Evolutionary conservation across 306 rosid species (phyloP).

Genomic region (Pyrus betulifolia): DNA sequence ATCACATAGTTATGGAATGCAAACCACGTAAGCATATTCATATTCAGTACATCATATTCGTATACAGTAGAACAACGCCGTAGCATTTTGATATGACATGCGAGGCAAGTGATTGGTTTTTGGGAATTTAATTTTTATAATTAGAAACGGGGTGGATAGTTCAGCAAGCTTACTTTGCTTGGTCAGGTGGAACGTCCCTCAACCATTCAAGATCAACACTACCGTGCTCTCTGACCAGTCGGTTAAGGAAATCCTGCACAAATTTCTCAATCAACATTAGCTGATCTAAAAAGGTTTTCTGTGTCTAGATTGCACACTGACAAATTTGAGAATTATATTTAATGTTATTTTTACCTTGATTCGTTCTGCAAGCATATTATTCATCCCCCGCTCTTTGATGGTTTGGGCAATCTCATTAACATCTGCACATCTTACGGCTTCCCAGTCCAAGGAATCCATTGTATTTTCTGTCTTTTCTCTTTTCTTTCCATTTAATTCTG

Average conservation of each 20-base stretch:
- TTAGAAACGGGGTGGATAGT: conserved; percentile 13
- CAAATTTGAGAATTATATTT: not conserved
- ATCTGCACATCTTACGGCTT: conserved; percentile 78
- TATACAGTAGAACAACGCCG: conserved; percentile 8
- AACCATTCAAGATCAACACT: conserved; percentile 89
- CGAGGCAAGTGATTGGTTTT: conserved; percentile 5
- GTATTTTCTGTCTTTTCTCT: conserved; percentile 55
- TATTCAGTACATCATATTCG: conserved; percentile 2
- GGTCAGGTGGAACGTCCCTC: conserved; percentile 94
- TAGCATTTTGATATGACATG: conserved; percentile 7
- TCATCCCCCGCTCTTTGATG: conserved; percentile 93
- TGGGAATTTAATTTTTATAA: conserved; percentile 1
- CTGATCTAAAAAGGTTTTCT: conserved; percentile 10
- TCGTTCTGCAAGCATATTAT: conserved; percentile 82
- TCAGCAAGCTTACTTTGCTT: conserved; percentile 69
- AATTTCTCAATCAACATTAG: conserved; percentile 25
- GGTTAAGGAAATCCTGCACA: conserved; percentile 78
- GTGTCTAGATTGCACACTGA: conserved; percentile 10
- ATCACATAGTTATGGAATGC: not conserved
- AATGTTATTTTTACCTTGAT: conserved; percentile 50
- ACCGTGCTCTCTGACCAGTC: conserved; percentile 80
- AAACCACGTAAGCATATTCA: not conserved
- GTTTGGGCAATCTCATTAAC: conserved; percentile 66
- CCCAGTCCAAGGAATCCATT: conserved; percentile 96
- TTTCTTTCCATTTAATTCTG: conserved; percentile 50